Evolutionary conservation across 2,329 filamentous ascomycete genomes (phyloP).

Genomic region (Nemania diffusa): DNA sequence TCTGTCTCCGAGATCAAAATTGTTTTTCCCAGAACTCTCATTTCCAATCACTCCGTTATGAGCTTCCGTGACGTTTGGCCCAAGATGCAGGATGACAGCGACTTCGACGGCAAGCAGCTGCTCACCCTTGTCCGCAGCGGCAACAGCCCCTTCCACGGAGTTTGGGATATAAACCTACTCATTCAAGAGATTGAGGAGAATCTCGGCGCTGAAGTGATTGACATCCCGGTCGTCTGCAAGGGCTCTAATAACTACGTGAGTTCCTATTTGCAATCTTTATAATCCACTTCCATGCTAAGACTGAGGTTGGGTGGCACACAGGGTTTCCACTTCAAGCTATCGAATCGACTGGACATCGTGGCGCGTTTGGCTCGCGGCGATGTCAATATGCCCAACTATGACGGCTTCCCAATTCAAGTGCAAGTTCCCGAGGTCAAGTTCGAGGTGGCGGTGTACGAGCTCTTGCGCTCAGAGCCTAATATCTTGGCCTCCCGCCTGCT

Average conservation of each 20-base stretch:
- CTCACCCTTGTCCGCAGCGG: slow-evolving; percentile 1
- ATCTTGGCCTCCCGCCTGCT: slow-evolving; percentile 10
- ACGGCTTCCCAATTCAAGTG: slow-evolving; percentile 9
- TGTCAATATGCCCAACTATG: slow-evolving; percentile 11
- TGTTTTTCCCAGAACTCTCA: background rate
- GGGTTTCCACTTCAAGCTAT: background rate
- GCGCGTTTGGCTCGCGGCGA: slow-evolving; percentile 4
- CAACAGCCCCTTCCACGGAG: background rate
- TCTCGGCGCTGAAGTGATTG: background rate
- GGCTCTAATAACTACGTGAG: slow-evolving; percentile 21
- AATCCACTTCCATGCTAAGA: background rate
- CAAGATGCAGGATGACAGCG: slow-evolving; percentile 9
- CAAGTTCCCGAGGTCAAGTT: slow-evolving; percentile 14
- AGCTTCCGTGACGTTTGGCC: slow-evolving; percentile 9
- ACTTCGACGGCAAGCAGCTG: slow-evolving; percentile 9
- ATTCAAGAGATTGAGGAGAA: slow-evolving; percentile 16
- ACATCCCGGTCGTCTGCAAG: background rate
- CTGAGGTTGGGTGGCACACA: background rate
- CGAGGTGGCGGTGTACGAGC: slow-evolving; percentile 4
- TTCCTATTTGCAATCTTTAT: background rate
- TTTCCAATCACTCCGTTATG: background rate
- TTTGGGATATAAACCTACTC: slow-evolving; percentile 14
- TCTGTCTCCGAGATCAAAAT: background rate
- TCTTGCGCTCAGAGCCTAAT: background rate
- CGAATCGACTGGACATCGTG: background rate